Evolutionary conservation across 2,329 filamentous ascomycete species (phyloP).

Genomic region (Beauveria australis): DNA sequence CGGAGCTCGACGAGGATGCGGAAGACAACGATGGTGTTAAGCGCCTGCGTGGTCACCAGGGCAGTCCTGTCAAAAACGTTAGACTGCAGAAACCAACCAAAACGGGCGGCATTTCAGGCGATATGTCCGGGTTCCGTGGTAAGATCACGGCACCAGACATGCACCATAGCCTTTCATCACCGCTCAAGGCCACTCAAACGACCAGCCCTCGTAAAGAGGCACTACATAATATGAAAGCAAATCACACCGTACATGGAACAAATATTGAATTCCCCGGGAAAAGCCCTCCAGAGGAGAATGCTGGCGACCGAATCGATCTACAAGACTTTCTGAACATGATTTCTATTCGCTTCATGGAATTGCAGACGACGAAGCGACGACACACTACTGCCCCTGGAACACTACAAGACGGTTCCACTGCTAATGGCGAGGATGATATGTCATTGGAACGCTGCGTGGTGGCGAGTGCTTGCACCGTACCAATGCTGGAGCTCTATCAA

Average conservation of each 20-base stretch:
- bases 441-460: constrained; percentile 73
- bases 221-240: constrained; percentile 44
- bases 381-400: constrained; percentile 63
- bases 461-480: constrained; percentile 82
- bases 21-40: constrained; percentile 56
- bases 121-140: constrained; percentile 33
- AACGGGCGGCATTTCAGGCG: constrained; percentile 57
- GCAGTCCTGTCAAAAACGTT: constrained; percentile 70
- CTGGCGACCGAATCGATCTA: constrained; percentile 61
- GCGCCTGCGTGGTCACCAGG: constrained; percentile 61
- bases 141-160: constrained; percentile 14
- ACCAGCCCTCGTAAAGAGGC: constrained; percentile 50
- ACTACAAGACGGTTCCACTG: constrained; percentile 32
- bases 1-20: constrained; percentile 57
- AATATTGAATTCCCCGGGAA: constrained; percentile 32
- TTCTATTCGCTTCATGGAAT: constrained; percentile 95
- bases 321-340: constrained; percentile 94
- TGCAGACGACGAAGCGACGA: constrained; percentile 89
- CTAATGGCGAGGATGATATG: constrained; percentile 40
- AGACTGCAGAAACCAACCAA: constrained; percentile 61
- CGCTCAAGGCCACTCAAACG: constrained; percentile 33
- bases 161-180: constrained; percentile 37
- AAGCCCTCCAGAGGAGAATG: constrained; percentile 39
- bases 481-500: constrained; percentile 90
- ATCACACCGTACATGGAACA: constrained; percentile 36